Conservation (phyloP, 805 yeast genomes). For the Ogataea glucozyma region DNA sequence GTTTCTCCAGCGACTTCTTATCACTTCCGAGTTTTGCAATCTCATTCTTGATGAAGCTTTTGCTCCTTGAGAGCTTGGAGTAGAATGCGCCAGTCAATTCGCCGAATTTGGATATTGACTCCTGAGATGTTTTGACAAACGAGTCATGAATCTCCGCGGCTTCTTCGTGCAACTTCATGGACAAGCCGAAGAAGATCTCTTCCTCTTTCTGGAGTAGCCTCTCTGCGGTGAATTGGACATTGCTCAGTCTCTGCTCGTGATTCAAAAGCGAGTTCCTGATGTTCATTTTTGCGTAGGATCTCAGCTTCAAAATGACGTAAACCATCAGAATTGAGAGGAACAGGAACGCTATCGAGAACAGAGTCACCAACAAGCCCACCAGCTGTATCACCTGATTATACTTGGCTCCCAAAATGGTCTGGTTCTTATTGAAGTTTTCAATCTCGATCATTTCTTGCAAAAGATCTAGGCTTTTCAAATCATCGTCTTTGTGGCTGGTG, state of each 20-base stretch:
- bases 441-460: slow-evolving; percentile 19
- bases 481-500: slow-evolving; percentile 11
- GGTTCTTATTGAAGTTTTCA: slow-evolving; percentile 19
- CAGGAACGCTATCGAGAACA: slow-evolving; percentile 3
- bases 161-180: slow-evolving; percentile 13
- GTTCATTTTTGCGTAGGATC: slow-evolving; percentile 5
- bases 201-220: slow-evolving; percentile 22
- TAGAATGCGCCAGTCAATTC: slow-evolving; percentile 10
- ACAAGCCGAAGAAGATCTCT: slow-evolving; percentile 16
- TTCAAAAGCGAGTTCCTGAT: slow-evolving; percentile 4
- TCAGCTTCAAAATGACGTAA: slow-evolving; percentile 8
- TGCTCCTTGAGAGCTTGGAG: slow-evolving; percentile 9
- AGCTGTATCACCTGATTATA: slow-evolving; percentile 20
- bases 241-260: slow-evolving; percentile 18
- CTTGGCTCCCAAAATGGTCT: slow-evolving; percentile 10
- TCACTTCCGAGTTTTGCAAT: slow-evolving; percentile 11
- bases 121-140: slow-evolving; percentile 9
- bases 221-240: slow-evolving; percentile 19
- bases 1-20: slow-evolving; percentile 6
- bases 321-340: neutral
- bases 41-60: slow-evolving; percentile 13
- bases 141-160: slow-evolving; percentile 9
- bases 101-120: slow-evolving; percentile 11
- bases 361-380: slow-evolving; percentile 12
- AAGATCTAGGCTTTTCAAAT: slow-evolving; percentile 11